phyloP scores from a whole-genome alignment of 176 grass and related monocot species.

The Zea luxurians region DNA sequence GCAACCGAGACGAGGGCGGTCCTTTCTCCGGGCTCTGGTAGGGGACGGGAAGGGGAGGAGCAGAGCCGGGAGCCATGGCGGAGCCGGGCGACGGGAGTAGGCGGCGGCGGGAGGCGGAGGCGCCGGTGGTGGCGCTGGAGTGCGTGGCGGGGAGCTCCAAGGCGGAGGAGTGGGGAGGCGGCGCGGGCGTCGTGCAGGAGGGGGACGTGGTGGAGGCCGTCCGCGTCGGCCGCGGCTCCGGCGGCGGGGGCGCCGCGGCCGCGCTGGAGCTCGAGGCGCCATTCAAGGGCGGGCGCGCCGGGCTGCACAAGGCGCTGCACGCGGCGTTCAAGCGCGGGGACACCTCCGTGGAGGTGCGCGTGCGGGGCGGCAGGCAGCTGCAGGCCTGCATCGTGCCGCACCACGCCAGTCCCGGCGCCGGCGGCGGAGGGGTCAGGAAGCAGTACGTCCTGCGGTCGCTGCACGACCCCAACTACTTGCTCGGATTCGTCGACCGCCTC shows the following conservation, averaged over 20 bases:
- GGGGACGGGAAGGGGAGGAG: neutral
- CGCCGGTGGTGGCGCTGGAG: slow-evolving; percentile 72
- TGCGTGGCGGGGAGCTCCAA: slow-evolving; percentile 95
- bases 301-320: slow-evolving; percentile 67
- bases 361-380: slow-evolving; percentile 48
- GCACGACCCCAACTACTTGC: slow-evolving; percentile 73
- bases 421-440: slow-evolving; percentile 20
- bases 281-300: slow-evolving; percentile 74
- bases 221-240: slow-evolving; percentile 47
- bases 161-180: slow-evolving; percentile 97
- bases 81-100: slow-evolving; percentile 32
- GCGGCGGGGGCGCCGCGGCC: neutral
- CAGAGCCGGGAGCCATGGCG: neutral
- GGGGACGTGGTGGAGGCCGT: slow-evolving; percentile 93
- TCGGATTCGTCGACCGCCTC: slow-evolving; percentile 61
- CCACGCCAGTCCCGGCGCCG: neutral
- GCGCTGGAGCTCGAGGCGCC: slow-evolving; percentile 52
- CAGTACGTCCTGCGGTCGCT: slow-evolving; percentile 70
- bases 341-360: slow-evolving; percentile 75
- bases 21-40: neutral
- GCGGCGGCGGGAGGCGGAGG: slow-evolving; percentile 11
- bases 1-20: neutral
- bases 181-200: slow-evolving; percentile 67
- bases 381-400: slow-evolving; percentile 73
- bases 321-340: slow-evolving; percentile 77